Evolutionary conservation across 148 eudicot species (phyloP), one percentile per base, ranked within the genome.

Genomic region (Talinum fruticosum): DNA sequence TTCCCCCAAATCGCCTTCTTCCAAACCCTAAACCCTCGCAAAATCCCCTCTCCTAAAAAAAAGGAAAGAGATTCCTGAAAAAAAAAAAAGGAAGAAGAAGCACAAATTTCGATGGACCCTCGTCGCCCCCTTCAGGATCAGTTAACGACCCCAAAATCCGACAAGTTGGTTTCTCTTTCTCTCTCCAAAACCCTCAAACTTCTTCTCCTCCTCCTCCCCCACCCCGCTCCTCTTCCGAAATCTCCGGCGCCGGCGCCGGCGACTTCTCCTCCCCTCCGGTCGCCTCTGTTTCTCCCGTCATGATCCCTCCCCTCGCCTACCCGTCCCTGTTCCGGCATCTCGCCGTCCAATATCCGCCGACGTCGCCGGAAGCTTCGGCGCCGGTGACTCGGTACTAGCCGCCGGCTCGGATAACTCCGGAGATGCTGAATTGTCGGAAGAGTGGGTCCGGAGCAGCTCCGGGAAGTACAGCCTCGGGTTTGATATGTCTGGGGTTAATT

Each of bases 291-390:
- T 84, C 85, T 54, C 91, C 91, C 6, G 86, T 86, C 7, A 89
- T 89, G 88, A 87, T 87, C 30, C 91, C 91, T 32, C 90, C 86
- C 75, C 86, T 2, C 80, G 76, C 18, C 62, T 82, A 69, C 73
- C 87, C 28, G 66, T 75, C 78, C 67, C 73, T 15, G 49, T 72
- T 44, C 32, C 45, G 57, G 37, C 54, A 80, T 19, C 82, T 80
- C 21, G 82, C 86, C 32, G 85, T 44, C 71, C 76, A 18, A 65
- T 10, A 14, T 35, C 23, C 8, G n/a, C n/a, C n/a, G n/a, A n/a
- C n/a, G n/a, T n/a, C n/a, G n/a, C n/a, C n/a, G n/a, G n/a, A n/a
- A n/a, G n/a, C n/a, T n/a, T 2, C 33, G 64, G 44, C 78, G 75
- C 66, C 53, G 75, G 72, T 8, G 82, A 80, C 15, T 85, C 85